phyloP scores from a whole-genome alignment of 129 eudicot species.

The Tanacetum coccineum region DNA sequence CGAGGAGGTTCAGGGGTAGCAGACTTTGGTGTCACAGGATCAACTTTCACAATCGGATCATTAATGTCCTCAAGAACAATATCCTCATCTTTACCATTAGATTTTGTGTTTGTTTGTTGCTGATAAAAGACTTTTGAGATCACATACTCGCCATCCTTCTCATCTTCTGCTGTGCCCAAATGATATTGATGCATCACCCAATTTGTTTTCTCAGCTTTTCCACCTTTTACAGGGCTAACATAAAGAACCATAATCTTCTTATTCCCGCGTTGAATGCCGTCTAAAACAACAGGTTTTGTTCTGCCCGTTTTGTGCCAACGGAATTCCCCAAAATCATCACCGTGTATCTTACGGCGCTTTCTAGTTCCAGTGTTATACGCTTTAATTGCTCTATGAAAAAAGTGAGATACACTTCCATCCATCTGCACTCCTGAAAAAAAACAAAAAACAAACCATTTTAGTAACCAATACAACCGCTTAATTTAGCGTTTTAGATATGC shows the following conservation, averaged over 20 bases:
- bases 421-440: slow-evolving; percentile 70
- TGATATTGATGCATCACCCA: slow-evolving; percentile 99
- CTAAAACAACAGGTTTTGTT: slow-evolving; percentile 77
- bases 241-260: slow-evolving; percentile 98
- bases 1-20: slow-evolving; percentile 73
- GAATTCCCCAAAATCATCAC: slow-evolving; percentile 68
- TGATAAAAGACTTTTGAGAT: slow-evolving; percentile 91
- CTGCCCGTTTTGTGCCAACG: slow-evolving; percentile 99
- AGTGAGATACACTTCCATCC: slow-evolving; percentile 89
- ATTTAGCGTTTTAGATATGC: too few species aligned
- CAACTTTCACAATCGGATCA: slow-evolving; percentile 38
- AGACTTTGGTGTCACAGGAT: slow-evolving; percentile 69
- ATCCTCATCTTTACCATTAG: slow-evolving; percentile 46
- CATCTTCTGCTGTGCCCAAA: slow-evolving; percentile 88
- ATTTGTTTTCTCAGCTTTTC: slow-evolving; percentile 85
- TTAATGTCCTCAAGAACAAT: slow-evolving; percentile 28
- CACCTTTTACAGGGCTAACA: slow-evolving; percentile 60
- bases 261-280: slow-evolving; percentile 77
- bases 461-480: neutral
- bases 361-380: slow-evolving; percentile 89
- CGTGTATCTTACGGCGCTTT: slow-evolving; percentile 90
- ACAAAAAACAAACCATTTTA: neutral
- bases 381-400: slow-evolving; percentile 90
- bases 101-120: slow-evolving; percentile 69
- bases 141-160: slow-evolving; percentile 85